A percentile compares a stretch with the other conserved stretches of the same genome.
These are phyloP conservation scores for Dothistroma pini DNA, from an alignment of 2,329 filamentous ascomycete species.

Conservation along the genomic window DNA sequence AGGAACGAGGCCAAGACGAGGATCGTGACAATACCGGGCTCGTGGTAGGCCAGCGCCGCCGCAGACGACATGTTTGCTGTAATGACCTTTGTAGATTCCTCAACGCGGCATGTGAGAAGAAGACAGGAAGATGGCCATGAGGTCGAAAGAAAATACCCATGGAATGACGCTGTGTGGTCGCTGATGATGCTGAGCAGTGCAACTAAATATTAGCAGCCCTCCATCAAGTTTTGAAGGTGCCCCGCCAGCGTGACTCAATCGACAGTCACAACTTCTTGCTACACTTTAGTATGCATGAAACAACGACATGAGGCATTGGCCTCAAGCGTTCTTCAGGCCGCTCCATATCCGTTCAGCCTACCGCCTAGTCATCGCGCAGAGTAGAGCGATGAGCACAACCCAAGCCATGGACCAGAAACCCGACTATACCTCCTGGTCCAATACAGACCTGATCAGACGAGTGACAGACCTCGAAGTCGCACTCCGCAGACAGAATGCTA, in stretches of 20 bases:
- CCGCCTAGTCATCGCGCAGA: not conserved
- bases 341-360: not conserved
- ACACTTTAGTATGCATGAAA: not conserved
- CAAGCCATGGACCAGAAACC: not conserved
- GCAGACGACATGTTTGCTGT: conserved; percentile 3
- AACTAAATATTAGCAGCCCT: too few relatives aligned
- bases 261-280: not conserved
- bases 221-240: not conserved
- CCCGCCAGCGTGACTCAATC: not conserved
- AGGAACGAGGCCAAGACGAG: conserved; percentile 61
- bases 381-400: not conserved
- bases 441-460: conserved; percentile 63
- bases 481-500: conserved; percentile 49
- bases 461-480: conserved; percentile 66
- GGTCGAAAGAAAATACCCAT: not conserved
- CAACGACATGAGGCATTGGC: conserved; percentile 8
- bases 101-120: not conserved
- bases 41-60: conserved; percentile 24
- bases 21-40: conserved; percentile 51
- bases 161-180: not conserved
- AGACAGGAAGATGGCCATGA: not conserved
- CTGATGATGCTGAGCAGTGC: not conserved
- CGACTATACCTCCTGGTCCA: conserved; percentile 65
- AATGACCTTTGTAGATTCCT: not conserved
- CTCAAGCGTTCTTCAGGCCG: not conserved